Evolutionary conservation across 2,329 filamentous ascomycete species (phyloP), one percentile per base, ranked within the genome.

Genomic region (Clonostachys solani): DNA sequence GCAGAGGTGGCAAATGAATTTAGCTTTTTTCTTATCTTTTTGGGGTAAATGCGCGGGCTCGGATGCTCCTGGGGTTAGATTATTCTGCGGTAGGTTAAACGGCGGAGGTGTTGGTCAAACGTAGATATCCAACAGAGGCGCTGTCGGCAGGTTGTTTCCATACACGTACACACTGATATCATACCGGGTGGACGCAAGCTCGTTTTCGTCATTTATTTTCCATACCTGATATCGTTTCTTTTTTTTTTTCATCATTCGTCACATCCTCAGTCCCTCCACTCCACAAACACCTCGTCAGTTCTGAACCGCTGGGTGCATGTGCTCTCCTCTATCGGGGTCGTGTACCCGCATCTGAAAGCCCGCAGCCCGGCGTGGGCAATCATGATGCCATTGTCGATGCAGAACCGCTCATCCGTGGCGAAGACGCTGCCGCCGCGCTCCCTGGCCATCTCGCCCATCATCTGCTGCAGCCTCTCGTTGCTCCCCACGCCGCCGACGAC

Each of bases 301-400:
- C 88, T 82, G 63, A 91, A 92, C 46, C 89, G 75, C 64, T 92
- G 89, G 13, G 88, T 92, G 66, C 87, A 96, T 12, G 87, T 89
- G 56, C 87, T 92, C 41, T 96, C 88, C 52, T 86, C 83, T 42
- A 97, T 64, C 8, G 78, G 71, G 2, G 91, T 96, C 50, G 70
- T 76, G 61, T 90, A 91, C 2, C 92, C 92, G 15, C 84, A 92
- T 65, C 84, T 77, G 63, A 87, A 94, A 2, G 92, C 92, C 59
- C 96, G 65, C 57, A 99, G 68, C 3, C 94, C 94, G 3, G 94
- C 94, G 66, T 99, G 92, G 2, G 94, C 94, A 71, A 99, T 99
- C 94, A 99, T 99, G 62, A 99, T 97, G 43, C 94, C 94, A 60
- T 99, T 99, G 68, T 99, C 94, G 57, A 99, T 99, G 65, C 94